Conservation (phyloP, 169 alveolate genomes). For the Plasmodium falciparum region DNA sequence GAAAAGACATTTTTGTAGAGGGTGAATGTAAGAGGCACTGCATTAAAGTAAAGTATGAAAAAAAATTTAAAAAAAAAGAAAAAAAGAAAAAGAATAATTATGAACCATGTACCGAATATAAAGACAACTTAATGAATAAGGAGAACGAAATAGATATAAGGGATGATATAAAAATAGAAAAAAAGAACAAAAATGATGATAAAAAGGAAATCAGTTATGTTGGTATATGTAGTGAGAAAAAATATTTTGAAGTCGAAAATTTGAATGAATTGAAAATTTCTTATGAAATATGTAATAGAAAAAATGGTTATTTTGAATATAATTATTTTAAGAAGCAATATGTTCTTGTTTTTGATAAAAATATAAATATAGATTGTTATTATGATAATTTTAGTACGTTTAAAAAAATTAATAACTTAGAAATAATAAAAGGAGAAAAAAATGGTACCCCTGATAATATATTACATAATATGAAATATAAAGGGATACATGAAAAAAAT, state of each 20-base stretch:
- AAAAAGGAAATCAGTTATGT: constrained; percentile 15
- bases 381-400: constrained; percentile 50
- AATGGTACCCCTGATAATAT: not conserved
- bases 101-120: constrained; percentile 2
- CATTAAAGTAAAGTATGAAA: constrained; percentile 35
- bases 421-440: not conserved
- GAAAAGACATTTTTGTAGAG: constrained; percentile 30
- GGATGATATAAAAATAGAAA: not conserved
- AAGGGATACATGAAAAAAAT: constrained; percentile 8
- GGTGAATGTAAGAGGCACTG: constrained; percentile 45
- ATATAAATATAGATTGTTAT: constrained; percentile 25
- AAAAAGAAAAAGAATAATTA: not conserved
- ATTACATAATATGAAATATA: not conserved
- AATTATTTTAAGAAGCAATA: constrained; percentile 38
- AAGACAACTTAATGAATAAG: constrained; percentile 20
- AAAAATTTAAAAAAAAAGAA: constrained; percentile 1
- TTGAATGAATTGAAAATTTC: constrained; percentile 52
- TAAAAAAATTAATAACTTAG: constrained; percentile 33
- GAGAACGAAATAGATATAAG: constrained; percentile 9
- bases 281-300: constrained; percentile 13
- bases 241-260: constrained; percentile 34
- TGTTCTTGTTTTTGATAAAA: constrained; percentile 16
- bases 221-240: constrained; percentile 46
- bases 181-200: not conserved
- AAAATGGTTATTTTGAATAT: constrained; percentile 32